Percentiles rank a stretch among this genome's conserved stretches.
Conservation (phyloP, 768 basidiomycete genomes). For the Dacryopinax primogenitus region DNA sequence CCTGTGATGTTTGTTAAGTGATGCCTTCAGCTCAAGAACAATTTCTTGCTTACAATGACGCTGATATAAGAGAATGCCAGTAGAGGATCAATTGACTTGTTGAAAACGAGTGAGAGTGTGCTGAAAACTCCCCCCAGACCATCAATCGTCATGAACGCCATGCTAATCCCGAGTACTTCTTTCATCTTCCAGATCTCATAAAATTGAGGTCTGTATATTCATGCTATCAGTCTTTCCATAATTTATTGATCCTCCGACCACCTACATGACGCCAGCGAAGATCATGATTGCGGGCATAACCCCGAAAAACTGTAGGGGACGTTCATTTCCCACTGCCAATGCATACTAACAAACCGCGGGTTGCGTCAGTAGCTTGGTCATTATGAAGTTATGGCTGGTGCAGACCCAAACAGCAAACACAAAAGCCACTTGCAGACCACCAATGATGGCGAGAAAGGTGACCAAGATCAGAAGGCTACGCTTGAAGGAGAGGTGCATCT, state of each 20-base stretch:
- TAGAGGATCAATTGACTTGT: slow-evolving; percentile 46
- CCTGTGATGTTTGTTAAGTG: slow-evolving; percentile 28
- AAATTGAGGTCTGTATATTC: slow-evolving; percentile 46
- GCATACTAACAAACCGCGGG: not conserved
- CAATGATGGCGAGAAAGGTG: slow-evolving; percentile 35
- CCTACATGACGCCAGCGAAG: slow-evolving; percentile 36
- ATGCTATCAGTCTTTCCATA: not conserved
- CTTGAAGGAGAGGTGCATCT: slow-evolving; percentile 28
- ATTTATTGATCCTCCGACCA: not conserved
- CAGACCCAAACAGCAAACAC: slow-evolving; percentile 45
- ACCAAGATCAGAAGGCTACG: not conserved
- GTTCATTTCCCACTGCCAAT: slow-evolving; percentile 25
- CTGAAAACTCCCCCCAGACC: slow-evolving; percentile 59
- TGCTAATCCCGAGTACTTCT: slow-evolving; percentile 50
- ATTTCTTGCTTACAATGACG: slow-evolving; percentile 39
- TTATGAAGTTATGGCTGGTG: slow-evolving; percentile 12
- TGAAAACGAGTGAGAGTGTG: slow-evolving; percentile 53
- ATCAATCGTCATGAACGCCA: slow-evolving; percentile 58
- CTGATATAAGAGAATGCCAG: slow-evolving; percentile 50
- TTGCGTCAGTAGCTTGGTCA: not conserved
- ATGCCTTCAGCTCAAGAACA: slow-evolving; percentile 10
- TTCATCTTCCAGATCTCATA: slow-evolving; percentile 56
- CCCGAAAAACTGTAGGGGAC: slow-evolving; percentile 44
- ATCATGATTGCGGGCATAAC: slow-evolving; percentile 48
- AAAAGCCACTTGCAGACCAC: slow-evolving; percentile 46